A percentile compares a stretch with the other conserved stretches of the same genome.
Evolutionary conservation across 495 filamentous ascomycete species (phyloP).

Genomic region (Neurospora discreta): DNA sequence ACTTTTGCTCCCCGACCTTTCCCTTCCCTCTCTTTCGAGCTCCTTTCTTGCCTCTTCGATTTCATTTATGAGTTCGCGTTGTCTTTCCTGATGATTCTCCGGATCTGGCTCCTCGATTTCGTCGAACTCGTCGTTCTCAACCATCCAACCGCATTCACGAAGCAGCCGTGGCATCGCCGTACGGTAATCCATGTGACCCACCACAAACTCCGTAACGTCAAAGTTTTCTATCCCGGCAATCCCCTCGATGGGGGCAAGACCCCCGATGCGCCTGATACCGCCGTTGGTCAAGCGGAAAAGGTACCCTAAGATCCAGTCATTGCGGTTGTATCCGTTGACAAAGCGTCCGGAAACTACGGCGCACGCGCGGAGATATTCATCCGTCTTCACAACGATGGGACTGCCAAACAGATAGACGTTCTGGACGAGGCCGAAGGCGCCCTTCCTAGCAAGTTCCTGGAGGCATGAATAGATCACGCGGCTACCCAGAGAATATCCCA

Average conservation of each 20-base stretch:
- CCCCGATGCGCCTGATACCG: constrained; percentile 82
- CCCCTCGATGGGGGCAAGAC: constrained; percentile 68
- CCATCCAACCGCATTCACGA: constrained; percentile 69
- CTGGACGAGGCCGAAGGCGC: constrained; percentile 86
- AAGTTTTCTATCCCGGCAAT: constrained; percentile 81
- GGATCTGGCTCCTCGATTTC: constrained; percentile 98
- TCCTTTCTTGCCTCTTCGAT: constrained; percentile 90
- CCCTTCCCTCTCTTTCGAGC: constrained; percentile 51
- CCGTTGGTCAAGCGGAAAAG: constrained; percentile 91
- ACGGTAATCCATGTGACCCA: constrained; percentile 95
- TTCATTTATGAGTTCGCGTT: constrained; percentile 89
- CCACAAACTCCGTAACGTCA: constrained; percentile 74
- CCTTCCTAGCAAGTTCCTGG: constrained; percentile 71
- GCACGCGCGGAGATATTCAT: constrained; percentile 75
- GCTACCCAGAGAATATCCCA: constrained; percentile 89
- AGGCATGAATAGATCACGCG: constrained; percentile 90
- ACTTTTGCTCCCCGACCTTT: constrained; percentile 1
- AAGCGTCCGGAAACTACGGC: constrained; percentile 81
- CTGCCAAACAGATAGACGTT: constrained; percentile 94
- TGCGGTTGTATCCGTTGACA: constrained; percentile 86
- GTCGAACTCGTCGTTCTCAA: constrained; percentile 85
- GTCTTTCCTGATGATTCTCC: constrained; percentile 77
- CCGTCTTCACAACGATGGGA: constrained; percentile 81
- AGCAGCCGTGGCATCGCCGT: constrained; percentile 80
- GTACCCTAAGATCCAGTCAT: constrained; percentile 97